Conservation (phyloP, 164 flowering plant species). For the Vitis labrusca region DNA sequence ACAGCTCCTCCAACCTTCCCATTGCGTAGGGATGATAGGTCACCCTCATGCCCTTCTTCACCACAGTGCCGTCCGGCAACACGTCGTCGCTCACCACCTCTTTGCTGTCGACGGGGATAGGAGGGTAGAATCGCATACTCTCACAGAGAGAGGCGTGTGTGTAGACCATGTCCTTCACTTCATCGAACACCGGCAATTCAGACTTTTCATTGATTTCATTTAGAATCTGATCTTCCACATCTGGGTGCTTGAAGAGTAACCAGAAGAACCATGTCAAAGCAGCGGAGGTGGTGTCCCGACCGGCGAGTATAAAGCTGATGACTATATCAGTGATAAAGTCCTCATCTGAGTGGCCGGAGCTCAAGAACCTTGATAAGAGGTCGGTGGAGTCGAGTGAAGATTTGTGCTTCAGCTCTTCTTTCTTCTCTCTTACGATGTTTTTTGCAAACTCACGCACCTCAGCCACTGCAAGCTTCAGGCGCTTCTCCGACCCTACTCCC, state of each 20-base stretch:
- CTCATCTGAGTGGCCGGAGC: constrained; percentile 41
- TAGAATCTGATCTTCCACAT: constrained; percentile 29
- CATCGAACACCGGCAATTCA: constrained; percentile 25
- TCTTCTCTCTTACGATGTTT: constrained; percentile 34
- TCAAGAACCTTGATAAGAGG: constrained; percentile 46
- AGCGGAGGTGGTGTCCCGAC: constrained; percentile 51
- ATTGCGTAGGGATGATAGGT: constrained; percentile 55
- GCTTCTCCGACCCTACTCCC: constrained; percentile 37
- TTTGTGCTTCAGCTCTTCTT: constrained; percentile 19
- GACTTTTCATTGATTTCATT: constrained; percentile 25
- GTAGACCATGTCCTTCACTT: constrained; percentile 50
- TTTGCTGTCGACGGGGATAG: constrained; percentile 44
- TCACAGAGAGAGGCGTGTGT: constrained; percentile 53
- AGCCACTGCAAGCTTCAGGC: constrained; percentile 18
- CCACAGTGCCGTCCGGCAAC: constrained; percentile 57
- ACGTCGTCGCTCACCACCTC: constrained; percentile 40
- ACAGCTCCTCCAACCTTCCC: constrained; percentile 49
- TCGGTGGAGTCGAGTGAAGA: constrained; percentile 25
- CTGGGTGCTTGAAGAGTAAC: constrained; percentile 25
- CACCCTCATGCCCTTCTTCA: constrained; percentile 46
- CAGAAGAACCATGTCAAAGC: constrained; percentile 56
- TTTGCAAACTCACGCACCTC: constrained; percentile 34
- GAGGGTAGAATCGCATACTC: constrained; percentile 57
- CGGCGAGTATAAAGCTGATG: constrained; percentile 48
- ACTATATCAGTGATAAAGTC: constrained; percentile 33